These are phyloP conservation scores for Russula dissimulans DNA, from an alignment of 768 basidiomycete species.

Conservation along the genomic window DNA sequence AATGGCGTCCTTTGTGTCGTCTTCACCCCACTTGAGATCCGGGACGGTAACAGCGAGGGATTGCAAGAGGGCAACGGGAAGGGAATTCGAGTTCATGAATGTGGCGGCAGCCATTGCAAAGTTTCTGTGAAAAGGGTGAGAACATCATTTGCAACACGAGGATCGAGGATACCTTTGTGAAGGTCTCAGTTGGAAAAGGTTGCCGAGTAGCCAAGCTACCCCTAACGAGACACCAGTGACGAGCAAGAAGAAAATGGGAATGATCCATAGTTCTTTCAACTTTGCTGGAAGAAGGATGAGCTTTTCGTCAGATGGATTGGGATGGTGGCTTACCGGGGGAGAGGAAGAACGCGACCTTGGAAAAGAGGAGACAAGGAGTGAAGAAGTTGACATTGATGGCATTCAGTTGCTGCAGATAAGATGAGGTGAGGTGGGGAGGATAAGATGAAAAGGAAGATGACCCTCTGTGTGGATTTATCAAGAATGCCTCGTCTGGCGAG, in stretches of 20 bases:
- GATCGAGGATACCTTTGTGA: slow-evolving; percentile 59
- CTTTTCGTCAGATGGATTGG: background rate
- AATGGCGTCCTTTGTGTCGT: slow-evolving; percentile 83
- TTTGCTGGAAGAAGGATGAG: slow-evolving; percentile 39
- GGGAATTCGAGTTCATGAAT: slow-evolving; percentile 93
- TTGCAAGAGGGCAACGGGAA: slow-evolving; percentile 93
- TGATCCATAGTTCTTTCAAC: slow-evolving; percentile 73
- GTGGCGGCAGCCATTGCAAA: slow-evolving; percentile 76
- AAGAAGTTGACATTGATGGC: slow-evolving; percentile 83
- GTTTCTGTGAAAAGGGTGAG: slow-evolving; percentile 34
- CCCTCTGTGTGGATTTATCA: slow-evolving; percentile 86
- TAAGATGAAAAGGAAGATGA: slow-evolving; percentile 25
- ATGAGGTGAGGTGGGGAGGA: background rate
- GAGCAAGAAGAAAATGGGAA: slow-evolving; percentile 76
- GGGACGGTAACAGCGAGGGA: slow-evolving; percentile 77
- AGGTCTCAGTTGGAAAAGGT: slow-evolving; percentile 52
- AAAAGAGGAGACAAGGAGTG: slow-evolving; percentile 81
- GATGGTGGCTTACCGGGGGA: slow-evolving; percentile 45
- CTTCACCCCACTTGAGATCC: slow-evolving; percentile 67
- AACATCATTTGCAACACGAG: no score
- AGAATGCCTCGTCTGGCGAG: slow-evolving; percentile 74
- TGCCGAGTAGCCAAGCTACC: slow-evolving; percentile 56
- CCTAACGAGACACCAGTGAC: slow-evolving; percentile 64
- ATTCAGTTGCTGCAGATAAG: slow-evolving; percentile 52
- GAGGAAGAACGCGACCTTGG: slow-evolving; percentile 86